Evolutionary conservation across 2,329 filamentous ascomycete genomes (phyloP), one percentile per base, ranked within the genome.

Genomic region (Plenodomus lindquistii): DNA sequence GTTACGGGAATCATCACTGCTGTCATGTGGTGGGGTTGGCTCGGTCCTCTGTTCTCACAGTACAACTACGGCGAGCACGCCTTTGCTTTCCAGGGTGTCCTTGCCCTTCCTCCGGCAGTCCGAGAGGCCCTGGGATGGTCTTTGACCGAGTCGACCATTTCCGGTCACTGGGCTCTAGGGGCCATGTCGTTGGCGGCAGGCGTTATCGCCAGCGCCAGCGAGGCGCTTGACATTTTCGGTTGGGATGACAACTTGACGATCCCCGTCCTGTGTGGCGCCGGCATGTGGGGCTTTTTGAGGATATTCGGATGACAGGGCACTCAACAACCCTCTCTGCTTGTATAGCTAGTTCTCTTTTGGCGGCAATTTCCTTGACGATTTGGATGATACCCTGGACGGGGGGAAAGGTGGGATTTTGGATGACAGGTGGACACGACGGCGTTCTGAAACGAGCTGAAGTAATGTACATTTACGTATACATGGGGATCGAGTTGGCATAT

Each of bases 231-330:
- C 74, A 67, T 97, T 0, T 97, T 91, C 70, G 90, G 91, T 40
- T 92, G 91, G 88, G 94, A 99, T 67, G 94, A 99, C 75, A 99
- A 99, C 73, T 78, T 99, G 62, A 97, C 93, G 41, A 99, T 99
- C 72, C 94, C 94, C 2, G 85, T 96, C 20, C 79, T 99, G 41
- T 96, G 91, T 68, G 91, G 92, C 19, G 75, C 91, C 38, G 92
- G 92, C 6, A 85, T 99, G 52, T 96, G 89, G 87, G 88, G 87
- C 0, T 97, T 99, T 71, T 80, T 97, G 63, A 95, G 89, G 76
- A 72, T 91, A 40, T 97, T 97, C 79, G 87, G 86, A 27, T 70
- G 37, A 54, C 35, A 2, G 3, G 22, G 21, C 34, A n/a, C 29
- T 34, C 20, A 35, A 3, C 13, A 10, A 39, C 19, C n/a, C 29